Evolutionary conservation across 257 asterid genomes (phyloP), one percentile per base, ranked within the genome.

Genomic region (Asclepias syriaca): DNA sequence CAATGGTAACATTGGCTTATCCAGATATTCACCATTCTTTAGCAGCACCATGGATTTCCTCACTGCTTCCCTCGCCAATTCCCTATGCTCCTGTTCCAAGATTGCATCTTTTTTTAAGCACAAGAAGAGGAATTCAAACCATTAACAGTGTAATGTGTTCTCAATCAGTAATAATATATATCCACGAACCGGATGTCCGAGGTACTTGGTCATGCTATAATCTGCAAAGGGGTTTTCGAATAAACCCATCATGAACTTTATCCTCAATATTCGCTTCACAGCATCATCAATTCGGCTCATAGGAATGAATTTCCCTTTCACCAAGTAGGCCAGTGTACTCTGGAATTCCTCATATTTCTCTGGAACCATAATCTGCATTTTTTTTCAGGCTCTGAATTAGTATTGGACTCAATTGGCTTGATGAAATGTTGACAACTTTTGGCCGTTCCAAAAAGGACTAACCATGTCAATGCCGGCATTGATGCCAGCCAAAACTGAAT

Each of bases 1-100:
- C 18, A 89, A 88, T 32, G 92, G 92, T 68, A 89, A 69, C 75
- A 89, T 5, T 1, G 89, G 90, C 71, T 65, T 66, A 18, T 78
- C 81, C 48, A 37, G 58, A 24, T 68, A 75, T 61, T 74, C 60
- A 10, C 87, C 85, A 16, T 83, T 83, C 78, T 83, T 83, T 54
- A 83, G 71, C 22, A 83, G 83, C 60, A 83, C 87, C n/a, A 80
- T 83, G 1, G 87, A 83, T 80, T 72, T 78, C 68, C 87, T 80
- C 58, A 83, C 87, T 45, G 87, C 85, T 80, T 83, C 85, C 58
- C 81, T 73, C 22, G 87, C 87, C 74, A 83, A 73, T 19, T 80
- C 85, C 53, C 87, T 77, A 59, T 83, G 81, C 59, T 83, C 72
- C 82, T 82, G 73, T 72, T 65, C 73, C 73, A 49, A 37, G 48